Conservation (phyloP, 2,329 filamentous ascomycete genomes). For the Colletotrichum tanaceti region DNA sequence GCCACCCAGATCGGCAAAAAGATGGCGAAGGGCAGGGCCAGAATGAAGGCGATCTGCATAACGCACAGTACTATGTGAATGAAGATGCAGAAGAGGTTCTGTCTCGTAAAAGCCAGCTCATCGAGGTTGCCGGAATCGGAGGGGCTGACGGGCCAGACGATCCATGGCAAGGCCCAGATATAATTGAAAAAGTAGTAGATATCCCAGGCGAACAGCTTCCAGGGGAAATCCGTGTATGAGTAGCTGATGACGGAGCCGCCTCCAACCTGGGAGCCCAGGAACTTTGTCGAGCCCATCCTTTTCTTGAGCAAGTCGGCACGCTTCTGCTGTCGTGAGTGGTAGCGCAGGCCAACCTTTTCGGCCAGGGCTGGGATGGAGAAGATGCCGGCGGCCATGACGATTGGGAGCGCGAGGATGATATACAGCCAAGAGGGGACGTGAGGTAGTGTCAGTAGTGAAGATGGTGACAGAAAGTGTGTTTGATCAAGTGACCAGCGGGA, state of each 20-base stretch:
- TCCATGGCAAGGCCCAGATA: constrained; percentile 67
- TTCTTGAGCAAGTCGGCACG: constrained; percentile 26
- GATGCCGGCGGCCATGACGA: constrained; percentile 31
- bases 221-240: constrained; percentile 68
- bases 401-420: constrained; percentile 13
- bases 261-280: constrained; percentile 70
- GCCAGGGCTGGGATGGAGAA: constrained; percentile 28
- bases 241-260: constrained; percentile 69
- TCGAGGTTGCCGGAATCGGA: constrained; percentile 66
- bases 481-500: constrained; percentile 35
- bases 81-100: constrained; percentile 67
- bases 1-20: constrained; percentile 64
- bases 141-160: constrained; percentile 69
- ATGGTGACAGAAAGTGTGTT: constrained; percentile 27
- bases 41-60: constrained; percentile 70
- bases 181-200: constrained; percentile 67
- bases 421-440: constrained; percentile 5
- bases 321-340: constrained; percentile 24
- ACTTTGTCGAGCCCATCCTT: constrained; percentile 54
- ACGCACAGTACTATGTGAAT: constrained; percentile 70
- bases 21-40: constrained; percentile 65
- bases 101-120: constrained; percentile 70
- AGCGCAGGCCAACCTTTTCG: constrained; percentile 17
- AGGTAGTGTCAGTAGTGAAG: background rate
- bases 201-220: constrained; percentile 63